A percentile compares a stretch with the other conserved stretches of the same genome.
Conservation (phyloP, 1,139 yeast genomes). For the Hemisphaericaspora lyxosophila region DNA sequence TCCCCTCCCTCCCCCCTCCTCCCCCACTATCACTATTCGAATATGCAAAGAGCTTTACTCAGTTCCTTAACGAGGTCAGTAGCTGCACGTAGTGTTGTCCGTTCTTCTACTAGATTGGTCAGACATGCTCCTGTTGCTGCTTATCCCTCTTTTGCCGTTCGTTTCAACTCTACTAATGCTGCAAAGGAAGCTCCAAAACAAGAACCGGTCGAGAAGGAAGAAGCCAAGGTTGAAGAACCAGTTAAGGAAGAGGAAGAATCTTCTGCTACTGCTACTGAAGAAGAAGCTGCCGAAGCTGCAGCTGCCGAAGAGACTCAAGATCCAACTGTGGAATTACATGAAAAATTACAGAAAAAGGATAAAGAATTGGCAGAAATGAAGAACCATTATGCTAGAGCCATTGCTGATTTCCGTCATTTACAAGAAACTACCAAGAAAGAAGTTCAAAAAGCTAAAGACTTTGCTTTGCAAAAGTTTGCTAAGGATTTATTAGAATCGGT, state of each 20-base stretch:
- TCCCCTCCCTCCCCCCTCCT: too few species aligned
- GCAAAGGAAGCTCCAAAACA: slow-evolving; percentile 10
- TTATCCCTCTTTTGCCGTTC: slow-evolving; percentile 15
- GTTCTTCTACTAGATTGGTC: slow-evolving; percentile 17
- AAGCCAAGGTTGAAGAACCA: slow-evolving; percentile 7
- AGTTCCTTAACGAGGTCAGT: slow-evolving; percentile 26
- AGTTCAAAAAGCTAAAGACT: slow-evolving; percentile 82
- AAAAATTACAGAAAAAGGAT: slow-evolving; percentile 63
- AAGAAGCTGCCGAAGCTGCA: too few species aligned
- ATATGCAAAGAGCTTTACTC: slow-evolving; percentile 35
- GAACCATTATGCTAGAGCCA: slow-evolving; percentile 77
- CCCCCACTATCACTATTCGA: too few species aligned
- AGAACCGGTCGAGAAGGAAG: slow-evolving; percentile 10
- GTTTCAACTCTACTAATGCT: slow-evolving; percentile 27
- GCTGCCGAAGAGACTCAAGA: slow-evolving; percentile 23
- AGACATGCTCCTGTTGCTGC: slow-evolving; percentile 16
- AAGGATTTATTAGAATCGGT: slow-evolving; percentile 86
- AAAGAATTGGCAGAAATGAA: slow-evolving; percentile 81
- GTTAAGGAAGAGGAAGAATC: slow-evolving; percentile 15
- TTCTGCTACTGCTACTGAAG: slow-evolving; percentile 13
- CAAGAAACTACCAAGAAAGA: slow-evolving; percentile 91
- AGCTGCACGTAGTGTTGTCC: slow-evolving; percentile 20
- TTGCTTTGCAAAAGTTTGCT: slow-evolving; percentile 90
- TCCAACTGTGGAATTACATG: slow-evolving; percentile 45
- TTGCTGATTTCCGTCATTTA: slow-evolving; percentile 91